Base-by-base conservation (phyloP, 805 yeast species). In the Schwanniomyces sp. region DNA sequence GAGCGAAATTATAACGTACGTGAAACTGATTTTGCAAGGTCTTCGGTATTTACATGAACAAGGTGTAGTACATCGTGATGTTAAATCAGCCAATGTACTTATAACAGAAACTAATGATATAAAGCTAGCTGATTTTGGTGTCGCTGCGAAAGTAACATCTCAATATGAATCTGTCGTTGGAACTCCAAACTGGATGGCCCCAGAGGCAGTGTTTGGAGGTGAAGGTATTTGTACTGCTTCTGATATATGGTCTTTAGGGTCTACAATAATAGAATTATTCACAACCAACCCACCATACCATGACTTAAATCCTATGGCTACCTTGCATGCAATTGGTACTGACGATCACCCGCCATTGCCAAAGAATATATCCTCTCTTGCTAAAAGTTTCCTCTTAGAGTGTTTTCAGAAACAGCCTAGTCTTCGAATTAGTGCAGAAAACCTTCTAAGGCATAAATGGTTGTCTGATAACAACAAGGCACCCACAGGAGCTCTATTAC, bases 181-280 rank as follows among this genome's bases (percentile, higher is more conserved):
- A 1, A 90, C 98, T 0, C 96, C 97, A 0, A 88, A 92, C 62
- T 94, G 98, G 98, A 91, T 94, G 97, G 97, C 99, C 0, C 99
- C 99, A 0, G 99, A 94, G 61, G 84, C 95, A 2, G 87, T 94
- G 4, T 74, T 85, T 37, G 84, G 90, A 1, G 78, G 78, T 56
- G 88, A 86, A 58, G 96, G 95, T 2, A 86, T 92, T 1, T 85
- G 95, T 8, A 82, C 92, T 0, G 86, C 95, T 1, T 88, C 96
- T 2, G 99, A 94, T 68, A 81, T 88, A 26, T 88, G 94, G 98
- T 88, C 96, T 7, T 66, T 94, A 25, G 99, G 98, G 2, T 95
- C 97, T n/a, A 92, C 98, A 0, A 80, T 91, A 3, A 81, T 92
- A 2, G 99, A 94, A 63, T 72, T 94, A 37, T 70, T 89, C 44